Conservation (phyloP, 129 eudicot species). For the Erigeron canadensis region DNA sequence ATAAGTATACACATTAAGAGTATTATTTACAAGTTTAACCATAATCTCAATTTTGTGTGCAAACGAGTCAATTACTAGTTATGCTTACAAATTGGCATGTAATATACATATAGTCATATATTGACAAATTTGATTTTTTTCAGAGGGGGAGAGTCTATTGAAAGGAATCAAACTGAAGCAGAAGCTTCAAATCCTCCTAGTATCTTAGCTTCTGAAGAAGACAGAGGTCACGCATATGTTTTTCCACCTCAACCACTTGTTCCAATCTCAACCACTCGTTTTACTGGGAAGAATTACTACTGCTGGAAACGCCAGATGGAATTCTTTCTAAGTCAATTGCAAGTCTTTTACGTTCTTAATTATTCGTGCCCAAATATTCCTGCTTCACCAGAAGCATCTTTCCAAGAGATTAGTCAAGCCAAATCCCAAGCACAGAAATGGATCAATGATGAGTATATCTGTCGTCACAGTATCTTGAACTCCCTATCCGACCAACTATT, state of each 20-base stretch:
- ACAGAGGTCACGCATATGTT: slow-evolving; percentile 13
- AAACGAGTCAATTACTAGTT: slow-evolving; percentile 1
- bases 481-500: slow-evolving; percentile 65
- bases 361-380: slow-evolving; percentile 56
- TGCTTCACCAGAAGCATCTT: slow-evolving; percentile 25
- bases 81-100: neutral
- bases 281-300: slow-evolving; percentile 67
- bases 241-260: slow-evolving; percentile 38
- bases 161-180: slow-evolving; percentile 39
- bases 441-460: slow-evolving; percentile 68
- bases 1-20: neutral
- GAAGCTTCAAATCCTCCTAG: slow-evolving; percentile 27
- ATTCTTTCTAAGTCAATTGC: slow-evolving; percentile 54
- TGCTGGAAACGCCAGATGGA: slow-evolving; percentile 74
- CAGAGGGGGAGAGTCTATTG: slow-evolving; percentile 34
- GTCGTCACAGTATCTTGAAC: slow-evolving; percentile 67
- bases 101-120: neutral
- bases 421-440: slow-evolving; percentile 43
- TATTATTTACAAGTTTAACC: neutral
- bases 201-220: slow-evolving; percentile 24
- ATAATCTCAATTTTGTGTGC: slow-evolving; percentile 1
- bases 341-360: slow-evolving; percentile 56
- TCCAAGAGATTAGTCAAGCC: slow-evolving; percentile 33
- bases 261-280: slow-evolving; percentile 56
- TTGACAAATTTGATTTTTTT: slow-evolving; percentile 9